Conservation (phyloP, 495 filamentous ascomycete genomes). For the Aspergillus incahuasiensis region DNA sequence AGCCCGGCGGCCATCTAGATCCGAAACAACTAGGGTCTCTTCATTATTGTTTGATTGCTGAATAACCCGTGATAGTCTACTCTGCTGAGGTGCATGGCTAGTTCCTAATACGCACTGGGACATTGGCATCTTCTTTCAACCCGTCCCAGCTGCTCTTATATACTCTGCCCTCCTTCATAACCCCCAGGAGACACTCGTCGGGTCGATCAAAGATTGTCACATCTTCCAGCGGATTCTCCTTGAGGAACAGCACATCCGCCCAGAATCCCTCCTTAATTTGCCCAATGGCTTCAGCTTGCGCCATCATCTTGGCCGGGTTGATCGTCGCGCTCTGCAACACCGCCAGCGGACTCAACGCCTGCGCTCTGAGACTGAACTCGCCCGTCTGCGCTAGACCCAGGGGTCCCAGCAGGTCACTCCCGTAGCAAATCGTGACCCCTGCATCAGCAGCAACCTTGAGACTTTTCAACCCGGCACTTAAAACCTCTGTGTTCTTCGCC, state of each 20-base stretch:
- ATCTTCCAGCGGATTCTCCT: constrained; percentile 48
- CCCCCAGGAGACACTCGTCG: constrained; percentile 37
- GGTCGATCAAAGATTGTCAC: constrained; percentile 44
- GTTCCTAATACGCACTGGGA: not conserved
- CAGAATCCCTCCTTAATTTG: constrained; percentile 38
- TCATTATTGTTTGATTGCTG: too few relatives aligned
- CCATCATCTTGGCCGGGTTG: constrained; percentile 45
- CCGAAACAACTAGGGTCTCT: too few relatives aligned
- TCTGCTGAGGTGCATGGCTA: too few relatives aligned
- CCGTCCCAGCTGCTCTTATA: not conserved
- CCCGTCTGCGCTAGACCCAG: constrained; percentile 43
- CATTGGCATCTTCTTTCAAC: not conserved
- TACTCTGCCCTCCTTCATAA: constrained; percentile 49
- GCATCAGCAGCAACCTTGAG: constrained; percentile 43
- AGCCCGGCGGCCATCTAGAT: too few relatives aligned
- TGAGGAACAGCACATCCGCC: constrained; percentile 42
- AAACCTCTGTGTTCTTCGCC: constrained; percentile 44
- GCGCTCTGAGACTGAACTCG: constrained; percentile 45
- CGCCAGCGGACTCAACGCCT: constrained; percentile 37
- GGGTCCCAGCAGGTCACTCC: constrained; percentile 51
- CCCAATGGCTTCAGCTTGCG: constrained; percentile 39
- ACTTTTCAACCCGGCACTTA: constrained; percentile 39
- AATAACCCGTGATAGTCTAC: too few relatives aligned
- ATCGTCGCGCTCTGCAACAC: constrained; percentile 50
- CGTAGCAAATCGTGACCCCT: constrained; percentile 52